These are phyloP conservation scores for Metschnikowia continentalis DNA, from an alignment of 805 yeast genomes.

Conservation along the genomic window DNA sequence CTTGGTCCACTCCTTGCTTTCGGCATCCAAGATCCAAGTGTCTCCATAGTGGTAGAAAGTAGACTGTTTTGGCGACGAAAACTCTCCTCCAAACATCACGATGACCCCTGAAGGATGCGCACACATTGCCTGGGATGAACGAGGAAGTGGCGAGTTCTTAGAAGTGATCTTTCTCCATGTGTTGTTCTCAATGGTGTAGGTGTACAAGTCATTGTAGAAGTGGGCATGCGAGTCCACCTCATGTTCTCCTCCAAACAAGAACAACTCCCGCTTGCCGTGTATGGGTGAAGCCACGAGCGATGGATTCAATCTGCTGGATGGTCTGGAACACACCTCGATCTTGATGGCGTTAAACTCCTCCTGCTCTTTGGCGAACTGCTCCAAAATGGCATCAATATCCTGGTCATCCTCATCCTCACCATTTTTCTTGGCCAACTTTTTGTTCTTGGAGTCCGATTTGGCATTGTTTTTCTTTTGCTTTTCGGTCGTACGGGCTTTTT, in stretches of 20 bases:
- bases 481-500: slow-evolving; percentile 81
- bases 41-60: slow-evolving; percentile 96
- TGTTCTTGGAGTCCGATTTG: slow-evolving; percentile 71
- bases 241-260: slow-evolving; percentile 88
- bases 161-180: slow-evolving; percentile 77
- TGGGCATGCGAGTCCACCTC: slow-evolving; percentile 49
- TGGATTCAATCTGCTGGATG: slow-evolving; percentile 68
- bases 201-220: slow-evolving; percentile 77
- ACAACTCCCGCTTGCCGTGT: slow-evolving; percentile 70
- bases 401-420: slow-evolving; percentile 83
- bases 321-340: slow-evolving; percentile 54
- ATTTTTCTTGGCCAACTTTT: slow-evolving; percentile 67
- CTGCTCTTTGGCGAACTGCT: slow-evolving; percentile 75
- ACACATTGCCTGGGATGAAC: slow-evolving; percentile 92
- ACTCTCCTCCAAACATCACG: slow-evolving; percentile 92
- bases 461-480: slow-evolving; percentile 71
- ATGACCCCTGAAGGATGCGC: slow-evolving; percentile 88
- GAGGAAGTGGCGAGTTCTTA: slow-evolving; percentile 84
- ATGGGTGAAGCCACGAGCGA: slow-evolving; percentile 71
- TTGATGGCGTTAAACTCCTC: slow-evolving; percentile 69
- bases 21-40: slow-evolving; percentile 88
- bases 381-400: slow-evolving; percentile 80
- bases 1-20: slow-evolving; percentile 85
- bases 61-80: slow-evolving; percentile 91
- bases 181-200: slow-evolving; percentile 71